Base-by-base conservation (phyloP, 371 early-diverging fungal species). In the Entomophthora muscae region DNA sequence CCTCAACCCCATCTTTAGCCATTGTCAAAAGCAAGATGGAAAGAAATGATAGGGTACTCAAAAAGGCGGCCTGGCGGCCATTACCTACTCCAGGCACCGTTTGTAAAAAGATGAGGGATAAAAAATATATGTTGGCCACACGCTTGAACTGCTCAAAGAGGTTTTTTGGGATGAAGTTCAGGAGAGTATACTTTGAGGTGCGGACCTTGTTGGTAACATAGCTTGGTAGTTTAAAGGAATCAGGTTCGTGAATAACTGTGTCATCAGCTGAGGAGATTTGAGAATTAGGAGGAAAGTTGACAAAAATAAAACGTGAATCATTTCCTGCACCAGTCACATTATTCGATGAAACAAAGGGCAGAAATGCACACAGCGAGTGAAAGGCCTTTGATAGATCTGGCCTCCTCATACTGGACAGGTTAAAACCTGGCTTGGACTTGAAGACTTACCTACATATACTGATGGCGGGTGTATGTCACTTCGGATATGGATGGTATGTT, bases 51-150 rank as follows among this genome's bases (percentile, higher is more conserved):
- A 73, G 84, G 24, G 73, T 73, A 31, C 84, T 86, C 62, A 85
- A 78, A 91, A 51, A 76, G 83, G 27, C 79, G 82, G 64, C 86
- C 86, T 1, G 83, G 81, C 1, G 89, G 12, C 94, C 91, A 78
- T 83, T 88, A 23, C 80, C 81, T 71, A 94, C 91, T 42, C 79
- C 71, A 23, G 89, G 88, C 31, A 91, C 75, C 51, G 84, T 65
- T 70, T 98, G 93, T 51, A 99, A 76, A 53, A 95, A 84, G 51
- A 95, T 90, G 74, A 97, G 79, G 63, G 83, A 78, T 58, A 95
- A 73, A 71, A 99, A 99, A 76, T 97, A 99, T 65, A 98, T 75
- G 74, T 99, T 99, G 71, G 95, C 95, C 31, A 89, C 83, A 31
- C 89, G 81, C 1, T 90, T 84, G 68, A 98, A 93, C 76, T 99